phyloP scores from a whole-genome alignment of 768 basidiomycete species.

The Antrodiella citrinella region DNA sequence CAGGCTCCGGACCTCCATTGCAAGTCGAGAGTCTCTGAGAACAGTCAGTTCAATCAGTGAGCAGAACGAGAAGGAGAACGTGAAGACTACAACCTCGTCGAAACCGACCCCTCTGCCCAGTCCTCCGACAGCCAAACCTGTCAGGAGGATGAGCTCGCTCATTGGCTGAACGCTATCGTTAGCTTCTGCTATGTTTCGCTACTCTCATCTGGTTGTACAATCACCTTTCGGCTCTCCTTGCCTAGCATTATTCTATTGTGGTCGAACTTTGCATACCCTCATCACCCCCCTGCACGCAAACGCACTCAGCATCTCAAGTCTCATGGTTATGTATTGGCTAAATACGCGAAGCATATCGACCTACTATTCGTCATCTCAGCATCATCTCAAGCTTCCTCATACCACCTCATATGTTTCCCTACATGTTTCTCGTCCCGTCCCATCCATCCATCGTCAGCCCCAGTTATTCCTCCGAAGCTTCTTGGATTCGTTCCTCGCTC shows the following conservation, averaged over 20 bases:
- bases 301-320: neutral
- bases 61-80: conserved; percentile 55
- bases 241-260: too few relatives aligned
- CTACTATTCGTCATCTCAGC: neutral
- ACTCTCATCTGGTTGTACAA: too few relatives aligned
- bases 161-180: too few relatives aligned
- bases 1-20: conserved; percentile 25
- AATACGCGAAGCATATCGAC: neutral
- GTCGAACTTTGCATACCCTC: neutral
- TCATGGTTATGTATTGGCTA: neutral
- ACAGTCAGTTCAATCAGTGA: conserved; percentile 34
- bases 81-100: conserved; percentile 18
- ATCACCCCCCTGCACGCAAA: too few relatives aligned
- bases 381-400: too few relatives aligned
- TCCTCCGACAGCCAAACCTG: neutral
- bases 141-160: neutral
- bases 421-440: too few relatives aligned
- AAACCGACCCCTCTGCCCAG: neutral
- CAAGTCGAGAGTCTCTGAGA: conserved; percentile 25
- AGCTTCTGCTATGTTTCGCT: too few relatives aligned
- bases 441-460: too few relatives aligned
- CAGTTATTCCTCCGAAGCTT: too few relatives aligned
- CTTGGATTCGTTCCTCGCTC: too few relatives aligned
- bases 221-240: too few relatives aligned
- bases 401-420: too few relatives aligned